Percentiles rank a stretch among this genome's conserved stretches.
These are phyloP conservation scores for Xylaria sp. DNA, from an alignment of 2,329 filamentous ascomycete species.

Conservation along the genomic window DNA sequence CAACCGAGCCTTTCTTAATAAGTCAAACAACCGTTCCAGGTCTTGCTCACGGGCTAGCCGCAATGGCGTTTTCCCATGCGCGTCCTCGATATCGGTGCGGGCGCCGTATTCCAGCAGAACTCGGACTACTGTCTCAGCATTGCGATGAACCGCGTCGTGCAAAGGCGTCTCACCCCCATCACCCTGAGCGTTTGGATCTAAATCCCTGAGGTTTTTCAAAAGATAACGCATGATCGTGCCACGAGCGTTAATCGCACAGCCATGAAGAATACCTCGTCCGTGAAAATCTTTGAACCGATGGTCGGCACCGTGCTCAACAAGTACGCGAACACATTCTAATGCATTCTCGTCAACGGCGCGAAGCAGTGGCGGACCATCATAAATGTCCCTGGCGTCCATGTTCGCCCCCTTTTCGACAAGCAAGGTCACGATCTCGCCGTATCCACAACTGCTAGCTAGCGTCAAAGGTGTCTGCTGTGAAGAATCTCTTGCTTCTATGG, in stretches of 20 bases:
- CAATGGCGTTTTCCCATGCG: neutral
- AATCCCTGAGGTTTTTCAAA: neutral
- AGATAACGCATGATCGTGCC: slow-evolving; percentile 4
- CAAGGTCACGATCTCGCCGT: neutral
- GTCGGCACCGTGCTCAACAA: neutral
- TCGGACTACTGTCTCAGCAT: neutral
- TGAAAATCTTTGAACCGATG: slow-evolving; percentile 1
- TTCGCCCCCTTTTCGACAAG: neutral
- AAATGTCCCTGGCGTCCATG: neutral
- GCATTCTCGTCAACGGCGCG: slow-evolving; percentile 2
- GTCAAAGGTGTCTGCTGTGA: neutral
- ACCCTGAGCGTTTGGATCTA: neutral
- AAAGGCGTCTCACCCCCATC: neutral
- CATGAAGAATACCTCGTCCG: slow-evolving; percentile 3
- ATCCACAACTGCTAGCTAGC: neutral
- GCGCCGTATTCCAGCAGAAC: neutral
- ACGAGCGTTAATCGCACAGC: slow-evolving; percentile 3
- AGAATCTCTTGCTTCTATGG: neutral
- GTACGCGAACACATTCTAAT: slow-evolving; percentile 4
- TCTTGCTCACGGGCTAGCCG: slow-evolving; percentile 2
- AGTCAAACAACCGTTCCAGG: neutral
- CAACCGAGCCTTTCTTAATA: neutral
- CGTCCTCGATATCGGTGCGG: slow-evolving; percentile 1
- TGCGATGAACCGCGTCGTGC: neutral
- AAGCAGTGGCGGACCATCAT: neutral